Base-by-base conservation (phyloP, 352 stramenopile species). In the Achlya hypogyna region DNA sequence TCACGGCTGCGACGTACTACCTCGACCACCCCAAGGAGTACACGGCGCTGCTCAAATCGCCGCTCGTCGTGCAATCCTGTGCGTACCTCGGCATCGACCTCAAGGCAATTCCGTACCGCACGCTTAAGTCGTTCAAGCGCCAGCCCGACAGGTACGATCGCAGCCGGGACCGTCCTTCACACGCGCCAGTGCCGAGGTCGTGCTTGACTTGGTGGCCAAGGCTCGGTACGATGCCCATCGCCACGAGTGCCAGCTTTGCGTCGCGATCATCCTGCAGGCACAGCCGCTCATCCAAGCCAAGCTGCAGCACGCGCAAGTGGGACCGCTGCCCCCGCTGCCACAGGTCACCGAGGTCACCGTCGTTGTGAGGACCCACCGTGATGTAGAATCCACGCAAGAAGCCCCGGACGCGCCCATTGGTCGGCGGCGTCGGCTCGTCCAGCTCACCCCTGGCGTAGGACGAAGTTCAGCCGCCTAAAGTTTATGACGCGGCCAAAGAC, bases 201-300 rank as follows among this genome's bases (percentile, higher is more conserved):
- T 64, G 35, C 54, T 38, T n/a, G 54, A 64, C 12, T 51, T 64
- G 54, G 54, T 64, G 54, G 32, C 35, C n/a, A 34, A 34, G 22
- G 54, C 47, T 29, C 54, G 54, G 18, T 47, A 49, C 22, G 31
- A 64, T 34, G 54, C 54, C 6, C 27, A 51, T 23, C 14, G 22
- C 5, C n/a, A 23, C 1, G 54, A 64, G 38, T 38, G 54, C 12
- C 54, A 64, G 35, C 32, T 51, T n/a, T 64, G 54, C 32, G 52
- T 64, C 23, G 54, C 54, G 6, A n/a, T 64, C 20, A 64, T 64
- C 28, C 22, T 64, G 54, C 54, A 64, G 52, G 25, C 54, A 9
- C 54, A 64, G 35, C 54, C 32, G 23, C 35, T 64, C 22, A 14
- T 64, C 18, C 32, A 31, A 27, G 35, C 54, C 29, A 64, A 64